These are phyloP conservation scores for Ganoderma leucocontextum DNA, from an alignment of 1,284 basidiomycete species.

Conservation along the genomic window DNA sequence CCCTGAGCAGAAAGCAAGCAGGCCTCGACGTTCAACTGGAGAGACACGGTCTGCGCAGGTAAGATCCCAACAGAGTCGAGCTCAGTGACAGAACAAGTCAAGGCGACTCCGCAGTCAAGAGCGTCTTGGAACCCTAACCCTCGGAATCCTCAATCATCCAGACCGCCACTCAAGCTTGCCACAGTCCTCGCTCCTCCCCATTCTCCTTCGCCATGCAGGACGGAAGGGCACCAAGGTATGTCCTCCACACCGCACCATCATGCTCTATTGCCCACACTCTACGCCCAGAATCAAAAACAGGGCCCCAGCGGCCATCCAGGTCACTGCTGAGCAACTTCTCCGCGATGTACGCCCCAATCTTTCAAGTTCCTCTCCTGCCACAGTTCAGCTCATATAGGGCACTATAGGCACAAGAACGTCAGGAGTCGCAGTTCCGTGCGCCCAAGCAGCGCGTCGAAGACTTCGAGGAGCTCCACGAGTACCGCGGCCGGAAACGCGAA, in stretches of 20 bases:
- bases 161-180: not conserved
- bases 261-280: not conserved
- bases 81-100: slow-evolving; percentile 1
- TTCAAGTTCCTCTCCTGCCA: not conserved
- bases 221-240: slow-evolving; percentile 61
- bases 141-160: not conserved
- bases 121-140: slow-evolving; percentile 8
- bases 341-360: slow-evolving; percentile 73
- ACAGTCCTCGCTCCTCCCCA: not conserved
- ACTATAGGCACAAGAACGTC: slow-evolving; percentile 90
- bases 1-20: not conserved
- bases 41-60: not conserved
- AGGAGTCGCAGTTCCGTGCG: slow-evolving; percentile 90
- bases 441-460: slow-evolving; percentile 97
- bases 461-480: slow-evolving; percentile 97
- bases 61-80: too few species aligned
- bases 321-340: slow-evolving; percentile 67
- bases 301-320: slow-evolving; percentile 34
- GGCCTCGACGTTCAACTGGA: not conserved
- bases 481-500: slow-evolving; percentile 92
- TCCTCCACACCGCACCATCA: not conserved
- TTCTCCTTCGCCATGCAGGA: slow-evolving; percentile 52
- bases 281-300: slow-evolving; percentile 29
- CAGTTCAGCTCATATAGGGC: slow-evolving; percentile 11
- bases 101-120: not conserved